A percentile compares a stretch with the other conserved stretches of the same genome.
Conservation (phyloP, 1,284 basidiomycete genomes). For the Ustilago trichophora region DNA sequence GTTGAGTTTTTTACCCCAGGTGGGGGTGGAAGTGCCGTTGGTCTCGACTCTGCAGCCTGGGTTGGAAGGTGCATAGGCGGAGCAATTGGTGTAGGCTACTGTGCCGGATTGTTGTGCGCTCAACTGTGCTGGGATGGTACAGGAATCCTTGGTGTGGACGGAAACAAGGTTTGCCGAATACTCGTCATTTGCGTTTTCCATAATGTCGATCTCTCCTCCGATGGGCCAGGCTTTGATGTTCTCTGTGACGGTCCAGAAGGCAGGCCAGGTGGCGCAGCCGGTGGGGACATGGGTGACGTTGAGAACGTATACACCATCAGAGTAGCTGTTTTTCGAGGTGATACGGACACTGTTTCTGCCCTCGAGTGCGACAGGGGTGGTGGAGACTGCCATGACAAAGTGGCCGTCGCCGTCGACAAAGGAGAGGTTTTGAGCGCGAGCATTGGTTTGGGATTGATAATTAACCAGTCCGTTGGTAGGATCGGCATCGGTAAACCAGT, state of each 20-base stretch:
- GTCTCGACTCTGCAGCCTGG: constrained; percentile 58
- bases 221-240: constrained; percentile 50
- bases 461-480: constrained; percentile 61
- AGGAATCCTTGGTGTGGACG: constrained; percentile 51
- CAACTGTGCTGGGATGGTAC: constrained; percentile 30
- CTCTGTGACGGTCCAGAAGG: constrained; percentile 63
- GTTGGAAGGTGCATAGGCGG: constrained; percentile 35
- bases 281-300: constrained; percentile 59
- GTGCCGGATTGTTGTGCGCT: constrained; percentile 38
- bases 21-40: constrained; percentile 50
- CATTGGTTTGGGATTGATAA: constrained; percentile 40
- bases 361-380: constrained; percentile 21
- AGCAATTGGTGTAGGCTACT: constrained; percentile 53
- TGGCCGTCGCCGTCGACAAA: constrained; percentile 43
- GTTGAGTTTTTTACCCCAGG: constrained; percentile 58
- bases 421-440: constrained; percentile 54
- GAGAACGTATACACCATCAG: constrained; percentile 61
- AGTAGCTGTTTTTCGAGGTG: constrained; percentile 51
- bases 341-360: constrained; percentile 60
- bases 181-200: constrained; percentile 64
- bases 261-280: constrained; percentile 64
- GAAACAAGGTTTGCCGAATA: constrained; percentile 50
- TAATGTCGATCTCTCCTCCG: constrained; percentile 65
- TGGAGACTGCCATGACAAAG: constrained; percentile 61
- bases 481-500: constrained; percentile 53